Conservation (phyloP, 2,329 filamentous ascomycete genomes). For the Cladosporium sp. region DNA sequence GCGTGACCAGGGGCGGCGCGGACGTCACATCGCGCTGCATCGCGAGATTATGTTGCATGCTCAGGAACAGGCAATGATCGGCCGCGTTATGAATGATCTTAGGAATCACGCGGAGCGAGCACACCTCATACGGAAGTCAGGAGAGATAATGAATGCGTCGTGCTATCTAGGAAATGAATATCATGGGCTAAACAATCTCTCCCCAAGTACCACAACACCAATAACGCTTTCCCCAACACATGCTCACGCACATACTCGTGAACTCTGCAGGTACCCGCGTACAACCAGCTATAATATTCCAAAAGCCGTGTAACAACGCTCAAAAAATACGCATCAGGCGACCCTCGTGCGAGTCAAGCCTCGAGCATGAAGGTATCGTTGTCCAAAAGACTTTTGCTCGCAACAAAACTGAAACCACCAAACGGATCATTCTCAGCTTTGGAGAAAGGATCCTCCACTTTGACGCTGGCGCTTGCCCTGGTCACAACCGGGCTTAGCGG, state of each 20-base stretch:
- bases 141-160: too few species aligned
- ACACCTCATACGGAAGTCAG: not conserved
- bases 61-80: constrained; percentile 9
- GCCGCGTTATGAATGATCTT: not conserved
- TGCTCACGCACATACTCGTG: not conserved
- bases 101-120: not conserved
- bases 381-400: constrained; percentile 48
- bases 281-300: too few species aligned
- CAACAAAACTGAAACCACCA: constrained; percentile 52
- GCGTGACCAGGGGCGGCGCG: not conserved
- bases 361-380: constrained; percentile 32
- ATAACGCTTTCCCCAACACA: not conserved
- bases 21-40: not conserved
- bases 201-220: not conserved
- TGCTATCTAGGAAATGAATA: too few species aligned
- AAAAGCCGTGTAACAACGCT: too few species aligned
- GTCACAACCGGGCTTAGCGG: constrained; percentile 68
- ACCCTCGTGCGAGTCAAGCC: constrained; percentile 21
- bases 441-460: constrained; percentile 15
- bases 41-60: not conserved
- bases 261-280: not conserved
- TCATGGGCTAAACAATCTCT: too few species aligned
- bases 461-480: constrained; percentile 16
- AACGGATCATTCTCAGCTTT: constrained; percentile 43
- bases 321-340: too few species aligned